A percentile compares a stretch with the other conserved stretches of the same genome.
These are phyloP conservation scores for Pichia californica DNA, from an alignment of 805 yeast species.

Conservation along the genomic window DNA sequence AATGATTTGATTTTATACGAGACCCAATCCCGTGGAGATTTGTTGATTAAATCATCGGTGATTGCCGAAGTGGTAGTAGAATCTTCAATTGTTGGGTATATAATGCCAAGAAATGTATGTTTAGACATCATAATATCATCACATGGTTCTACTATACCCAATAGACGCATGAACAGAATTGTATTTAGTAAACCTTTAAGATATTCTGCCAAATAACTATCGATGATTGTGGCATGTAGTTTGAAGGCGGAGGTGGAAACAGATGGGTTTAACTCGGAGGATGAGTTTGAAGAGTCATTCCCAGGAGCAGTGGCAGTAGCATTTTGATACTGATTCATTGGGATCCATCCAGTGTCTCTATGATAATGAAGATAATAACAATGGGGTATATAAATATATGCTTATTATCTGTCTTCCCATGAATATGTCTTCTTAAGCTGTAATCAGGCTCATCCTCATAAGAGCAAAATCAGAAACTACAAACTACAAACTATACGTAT, in stretches of 20 bases:
- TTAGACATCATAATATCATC: not conserved
- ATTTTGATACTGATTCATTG: too few relatives aligned
- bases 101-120: not conserved
- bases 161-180: conserved; percentile 60
- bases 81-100: not conserved
- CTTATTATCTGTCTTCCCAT: too few relatives aligned
- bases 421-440: too few relatives aligned
- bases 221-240: not conserved
- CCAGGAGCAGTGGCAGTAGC: too few relatives aligned
- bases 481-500: too few relatives aligned
- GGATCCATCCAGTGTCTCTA: too few relatives aligned
- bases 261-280: too few relatives aligned
- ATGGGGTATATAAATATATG: too few relatives aligned
- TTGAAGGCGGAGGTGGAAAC: not conserved
- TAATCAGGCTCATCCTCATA: too few relatives aligned
- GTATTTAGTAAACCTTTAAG: conserved; percentile 58
- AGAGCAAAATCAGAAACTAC: too few relatives aligned
- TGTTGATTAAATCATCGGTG: not conserved
- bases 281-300: too few relatives aligned
- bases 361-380: too few relatives aligned
- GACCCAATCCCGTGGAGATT: not conserved
- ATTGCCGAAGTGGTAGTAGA: not conserved
- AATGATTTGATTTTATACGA: not conserved
- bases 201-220: conserved; percentile 39
- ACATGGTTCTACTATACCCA: conserved; percentile 35